These are phyloP conservation scores for Metschnikowia arizonensis DNA, from an alignment of 805 yeast genomes.

Conservation along the genomic window DNA sequence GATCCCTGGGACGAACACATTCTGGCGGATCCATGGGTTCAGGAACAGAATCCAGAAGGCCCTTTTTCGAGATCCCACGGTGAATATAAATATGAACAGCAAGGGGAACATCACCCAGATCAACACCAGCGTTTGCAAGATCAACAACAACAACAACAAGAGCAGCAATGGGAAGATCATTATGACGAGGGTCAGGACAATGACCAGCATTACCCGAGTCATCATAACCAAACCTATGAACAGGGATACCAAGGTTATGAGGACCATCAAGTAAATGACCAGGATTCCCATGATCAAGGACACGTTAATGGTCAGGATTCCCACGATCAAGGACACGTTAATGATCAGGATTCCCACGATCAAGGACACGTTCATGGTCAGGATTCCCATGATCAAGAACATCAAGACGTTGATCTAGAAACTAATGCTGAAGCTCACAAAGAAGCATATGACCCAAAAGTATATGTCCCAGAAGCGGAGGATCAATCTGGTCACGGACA, in stretches of 20 bases:
- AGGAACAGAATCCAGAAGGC: not conserved
- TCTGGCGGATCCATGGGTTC: constrained; percentile 1
- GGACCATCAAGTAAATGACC: not conserved
- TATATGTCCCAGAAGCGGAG: not conserved
- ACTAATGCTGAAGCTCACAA: not conserved
- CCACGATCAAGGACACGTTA: not conserved
- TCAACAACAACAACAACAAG: no score
- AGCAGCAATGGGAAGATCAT: not conserved
- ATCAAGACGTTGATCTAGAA: not conserved
- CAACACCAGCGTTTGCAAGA: not conserved
- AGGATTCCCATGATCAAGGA: not conserved
- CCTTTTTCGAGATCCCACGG: not conserved
- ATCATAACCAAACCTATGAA: not conserved
- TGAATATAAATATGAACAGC: not conserved
- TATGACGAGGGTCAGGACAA: not conserved
- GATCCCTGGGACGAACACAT: not conserved
- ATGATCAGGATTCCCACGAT: not conserved
- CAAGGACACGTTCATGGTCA: not conserved
- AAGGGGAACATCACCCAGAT: not conserved
- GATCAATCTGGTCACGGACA: not conserved
- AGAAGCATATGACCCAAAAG: not conserved
- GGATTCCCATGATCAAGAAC: not conserved
- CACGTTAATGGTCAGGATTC: no score
- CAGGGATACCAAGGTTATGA: not conserved
- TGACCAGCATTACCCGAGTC: not conserved